Percentiles rank a stretch among this genome's conserved stretches.
These are phyloP conservation scores for Talaromyces albobiverticillius DNA, from an alignment of 2,329 filamentous ascomycete genomes.

Conservation along the genomic window DNA sequence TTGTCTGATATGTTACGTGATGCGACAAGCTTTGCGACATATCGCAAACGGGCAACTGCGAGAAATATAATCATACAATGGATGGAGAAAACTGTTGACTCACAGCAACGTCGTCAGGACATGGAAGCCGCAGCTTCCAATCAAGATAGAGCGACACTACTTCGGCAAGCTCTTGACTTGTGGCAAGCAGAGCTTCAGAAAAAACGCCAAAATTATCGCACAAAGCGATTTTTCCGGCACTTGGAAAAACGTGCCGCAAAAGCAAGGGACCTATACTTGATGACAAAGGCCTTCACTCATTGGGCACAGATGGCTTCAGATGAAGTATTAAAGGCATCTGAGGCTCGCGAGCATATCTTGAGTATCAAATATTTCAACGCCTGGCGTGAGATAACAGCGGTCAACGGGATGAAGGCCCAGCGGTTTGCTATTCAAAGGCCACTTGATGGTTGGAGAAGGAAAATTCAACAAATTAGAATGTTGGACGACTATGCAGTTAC, in stretches of 20 bases:
- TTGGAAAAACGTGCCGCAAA: constrained; percentile 60
- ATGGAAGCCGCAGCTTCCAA: constrained; percentile 46
- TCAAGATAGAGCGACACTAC: constrained; percentile 50
- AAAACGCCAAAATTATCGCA: constrained; percentile 45
- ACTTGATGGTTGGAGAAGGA: constrained; percentile 52
- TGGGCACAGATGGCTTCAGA: constrained; percentile 67
- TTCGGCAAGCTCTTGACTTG: constrained; percentile 52
- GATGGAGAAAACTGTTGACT: constrained; percentile 43
- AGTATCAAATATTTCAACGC: constrained; percentile 66
- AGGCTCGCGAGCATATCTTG: constrained; percentile 69
- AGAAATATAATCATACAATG: constrained; percentile 45
- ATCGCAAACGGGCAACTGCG: constrained; percentile 37
- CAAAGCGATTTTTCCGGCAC: constrained; percentile 53
- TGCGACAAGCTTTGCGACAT: constrained; percentile 48
- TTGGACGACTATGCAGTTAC: constrained; percentile 33
- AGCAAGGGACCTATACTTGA: constrained; percentile 64
- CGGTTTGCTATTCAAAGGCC: constrained; percentile 55
- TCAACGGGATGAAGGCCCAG: constrained; percentile 55
- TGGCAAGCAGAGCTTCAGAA: constrained; percentile 44
- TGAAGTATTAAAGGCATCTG: constrained; percentile 63
- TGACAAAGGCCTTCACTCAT: constrained; percentile 63
- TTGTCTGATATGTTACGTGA: constrained; percentile 51
- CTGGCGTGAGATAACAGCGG: constrained; percentile 64
- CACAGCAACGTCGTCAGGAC: constrained; percentile 33
- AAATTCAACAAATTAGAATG: constrained; percentile 33